Conservation (phyloP, 2,329 filamentous ascomycete genomes). For the Alternaria arborescens region DNA sequence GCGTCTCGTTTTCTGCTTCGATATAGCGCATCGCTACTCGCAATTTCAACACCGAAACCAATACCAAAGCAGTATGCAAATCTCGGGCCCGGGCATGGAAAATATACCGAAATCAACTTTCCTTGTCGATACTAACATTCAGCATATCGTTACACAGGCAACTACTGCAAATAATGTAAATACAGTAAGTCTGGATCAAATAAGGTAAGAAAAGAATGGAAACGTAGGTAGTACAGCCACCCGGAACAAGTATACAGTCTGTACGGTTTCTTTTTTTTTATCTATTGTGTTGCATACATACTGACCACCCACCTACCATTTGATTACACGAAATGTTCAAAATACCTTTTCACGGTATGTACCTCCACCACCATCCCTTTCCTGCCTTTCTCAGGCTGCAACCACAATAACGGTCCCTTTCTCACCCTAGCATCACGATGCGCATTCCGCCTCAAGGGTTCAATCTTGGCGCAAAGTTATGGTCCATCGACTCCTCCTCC, state of each 20-base stretch:
- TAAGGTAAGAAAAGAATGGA: not conserved
- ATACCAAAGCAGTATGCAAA: no score
- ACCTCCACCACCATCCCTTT: not conserved
- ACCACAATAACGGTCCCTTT: not conserved
- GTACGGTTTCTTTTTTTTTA: not conserved
- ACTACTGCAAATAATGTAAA: no score
- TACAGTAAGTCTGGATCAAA: not conserved
- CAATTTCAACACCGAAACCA: not conserved
- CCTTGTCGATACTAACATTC: not conserved
- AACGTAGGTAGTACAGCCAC: not conserved
- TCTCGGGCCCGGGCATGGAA: no score
- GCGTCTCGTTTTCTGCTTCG: not conserved
- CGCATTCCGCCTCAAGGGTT: not conserved
- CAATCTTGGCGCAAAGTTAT: not conserved
- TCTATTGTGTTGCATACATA: not conserved
- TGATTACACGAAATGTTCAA: not conserved
- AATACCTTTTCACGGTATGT: not conserved
- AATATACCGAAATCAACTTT: not conserved
- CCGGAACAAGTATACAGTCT: not conserved
- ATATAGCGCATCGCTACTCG: not conserved
- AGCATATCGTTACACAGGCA: not conserved
- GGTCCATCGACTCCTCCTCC: not conserved
- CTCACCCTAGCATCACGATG: not conserved
- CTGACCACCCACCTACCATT: not conserved
- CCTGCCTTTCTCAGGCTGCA: not conserved